Percentiles rank a stretch among this genome's conserved stretches.
Conservation (phyloP, 2,329 filamentous ascomycete species). For the Endocalyx cinctus region DNA sequence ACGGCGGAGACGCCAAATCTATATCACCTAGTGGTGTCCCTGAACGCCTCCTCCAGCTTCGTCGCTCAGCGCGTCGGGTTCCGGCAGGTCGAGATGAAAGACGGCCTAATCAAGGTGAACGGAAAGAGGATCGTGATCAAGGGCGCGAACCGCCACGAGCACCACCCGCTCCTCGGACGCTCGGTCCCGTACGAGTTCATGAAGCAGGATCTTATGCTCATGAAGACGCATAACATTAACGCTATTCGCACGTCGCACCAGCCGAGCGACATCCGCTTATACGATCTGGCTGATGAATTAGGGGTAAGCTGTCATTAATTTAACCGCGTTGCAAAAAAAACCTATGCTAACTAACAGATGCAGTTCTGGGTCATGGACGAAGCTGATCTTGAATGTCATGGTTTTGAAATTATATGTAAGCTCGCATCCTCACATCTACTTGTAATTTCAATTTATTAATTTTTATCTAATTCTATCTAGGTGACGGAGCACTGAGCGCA, state of each 20-base stretch:
- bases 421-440: neutral
- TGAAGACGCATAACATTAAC: conserved; percentile 62
- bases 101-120: conserved; percentile 53
- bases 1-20: conserved; percentile 57
- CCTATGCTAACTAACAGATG: conserved; percentile 21
- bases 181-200: conserved; percentile 52
- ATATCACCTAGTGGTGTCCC: conserved; percentile 37
- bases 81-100: conserved; percentile 53
- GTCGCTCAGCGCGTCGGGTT: conserved; percentile 53
- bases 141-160: conserved; percentile 59
- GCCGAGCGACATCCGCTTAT: conserved; percentile 48
- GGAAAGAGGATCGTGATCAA: conserved; percentile 52
- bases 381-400: conserved; percentile 38
- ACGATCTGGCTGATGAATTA: conserved; percentile 50
- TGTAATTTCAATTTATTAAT: neutral
- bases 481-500: conserved; percentile 24
- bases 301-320: too few species aligned
- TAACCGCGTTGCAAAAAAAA: too few species aligned
- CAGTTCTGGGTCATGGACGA: conserved; percentile 51
- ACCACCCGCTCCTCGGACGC: conserved; percentile 52
- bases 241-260: conserved; percentile 58
- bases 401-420: conserved; percentile 25
- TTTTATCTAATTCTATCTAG: conserved; percentile 8
- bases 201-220: conserved; percentile 50
- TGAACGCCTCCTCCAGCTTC: conserved; percentile 22